Percentiles rank a stretch among this genome's conserved stretches.
phyloP scores from a whole-genome alignment of 1,284 basidiomycete species.

The Trichosporon inkin region DNA sequence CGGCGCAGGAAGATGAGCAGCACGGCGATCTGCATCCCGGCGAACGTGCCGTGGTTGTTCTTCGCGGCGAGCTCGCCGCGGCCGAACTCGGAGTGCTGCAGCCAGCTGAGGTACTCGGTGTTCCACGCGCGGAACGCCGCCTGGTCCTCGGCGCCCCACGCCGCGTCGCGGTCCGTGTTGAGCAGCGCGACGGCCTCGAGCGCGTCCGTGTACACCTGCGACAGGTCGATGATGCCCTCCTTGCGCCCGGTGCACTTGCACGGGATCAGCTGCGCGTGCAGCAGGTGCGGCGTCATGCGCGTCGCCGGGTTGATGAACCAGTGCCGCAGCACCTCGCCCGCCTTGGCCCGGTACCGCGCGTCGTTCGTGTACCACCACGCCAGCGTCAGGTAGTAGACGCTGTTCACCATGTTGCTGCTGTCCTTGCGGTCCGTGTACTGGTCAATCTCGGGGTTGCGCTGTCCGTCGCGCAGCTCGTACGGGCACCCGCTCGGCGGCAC shows the following conservation, averaged over 20 bases:
- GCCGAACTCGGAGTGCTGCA: conserved; percentile 13
- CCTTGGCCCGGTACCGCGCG: conserved; percentile 11
- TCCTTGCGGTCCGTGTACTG: conserved; percentile 18
- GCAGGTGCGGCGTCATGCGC: conserved; percentile 16
- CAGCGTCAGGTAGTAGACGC: conserved; percentile 11
- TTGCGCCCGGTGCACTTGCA: conserved; percentile 14
- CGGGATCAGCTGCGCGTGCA: conserved; percentile 19
- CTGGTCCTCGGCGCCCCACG: conserved; percentile 6
- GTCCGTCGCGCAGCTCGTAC: conserved; percentile 16
- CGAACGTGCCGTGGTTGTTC: conserved; percentile 20
- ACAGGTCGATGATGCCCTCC: conserved; percentile 20
- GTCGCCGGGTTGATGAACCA: conserved; percentile 14
- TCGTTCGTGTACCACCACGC: conserved; percentile 21
- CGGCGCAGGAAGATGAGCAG: conserved; percentile 11
- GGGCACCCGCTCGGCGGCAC: neutral
- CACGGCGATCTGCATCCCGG: conserved; percentile 14
- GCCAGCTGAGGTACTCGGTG: conserved; percentile 14
- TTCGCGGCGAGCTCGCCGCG: conserved; percentile 14
- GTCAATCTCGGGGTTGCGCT: conserved; percentile 18
- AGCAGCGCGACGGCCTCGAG: conserved; percentile 15
- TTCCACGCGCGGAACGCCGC: conserved; percentile 14
- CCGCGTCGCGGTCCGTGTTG: conserved; percentile 4
- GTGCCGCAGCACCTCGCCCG: conserved; percentile 1
- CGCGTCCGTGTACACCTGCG: conserved; percentile 19
- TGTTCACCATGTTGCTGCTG: conserved; percentile 13